These are phyloP conservation scores for Fraxinus greggii DNA, from an alignment of 305 asterid species.

Conservation along the genomic window DNA sequence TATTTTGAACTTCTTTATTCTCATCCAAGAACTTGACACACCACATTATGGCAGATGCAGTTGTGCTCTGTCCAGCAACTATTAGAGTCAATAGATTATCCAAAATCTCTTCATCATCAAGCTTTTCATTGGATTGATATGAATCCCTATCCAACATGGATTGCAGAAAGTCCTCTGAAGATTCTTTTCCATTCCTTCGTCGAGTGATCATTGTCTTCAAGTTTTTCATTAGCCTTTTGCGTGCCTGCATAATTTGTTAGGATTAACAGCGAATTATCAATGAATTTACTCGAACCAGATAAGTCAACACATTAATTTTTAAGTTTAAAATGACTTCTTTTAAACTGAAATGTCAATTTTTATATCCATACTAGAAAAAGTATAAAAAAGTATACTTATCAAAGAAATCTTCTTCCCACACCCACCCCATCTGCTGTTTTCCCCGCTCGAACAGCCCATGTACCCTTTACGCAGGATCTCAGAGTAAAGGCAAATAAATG, in stretches of 20 bases:
- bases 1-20: conserved; percentile 34
- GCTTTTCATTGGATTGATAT: conserved; percentile 37
- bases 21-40: conserved; percentile 52
- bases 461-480: neutral
- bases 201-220: conserved; percentile 33
- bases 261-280: neutral
- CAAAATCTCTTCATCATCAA: conserved; percentile 53
- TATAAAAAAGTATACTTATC: neutral
- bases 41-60: conserved; percentile 69
- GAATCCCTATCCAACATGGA: conserved; percentile 44
- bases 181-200: conserved; percentile 35
- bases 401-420: neutral
- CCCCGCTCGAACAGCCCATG: neutral
- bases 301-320: neutral
- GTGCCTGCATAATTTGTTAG: conserved; percentile 33
- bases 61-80: conserved; percentile 56
- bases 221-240: conserved; percentile 39
- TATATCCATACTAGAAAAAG: too few relatives aligned
- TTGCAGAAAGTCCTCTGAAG: conserved; percentile 46
- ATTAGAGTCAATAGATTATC: conserved; percentile 52
- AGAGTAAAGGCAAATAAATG: neutral
- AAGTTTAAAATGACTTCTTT: neutral
- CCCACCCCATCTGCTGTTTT: neutral
- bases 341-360: neutral
- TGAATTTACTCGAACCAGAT: neutral